These are phyloP conservation scores for Fusarium pseudocircinatum DNA, from an alignment of 2,329 filamentous ascomycete species.

Conservation along the genomic window DNA sequence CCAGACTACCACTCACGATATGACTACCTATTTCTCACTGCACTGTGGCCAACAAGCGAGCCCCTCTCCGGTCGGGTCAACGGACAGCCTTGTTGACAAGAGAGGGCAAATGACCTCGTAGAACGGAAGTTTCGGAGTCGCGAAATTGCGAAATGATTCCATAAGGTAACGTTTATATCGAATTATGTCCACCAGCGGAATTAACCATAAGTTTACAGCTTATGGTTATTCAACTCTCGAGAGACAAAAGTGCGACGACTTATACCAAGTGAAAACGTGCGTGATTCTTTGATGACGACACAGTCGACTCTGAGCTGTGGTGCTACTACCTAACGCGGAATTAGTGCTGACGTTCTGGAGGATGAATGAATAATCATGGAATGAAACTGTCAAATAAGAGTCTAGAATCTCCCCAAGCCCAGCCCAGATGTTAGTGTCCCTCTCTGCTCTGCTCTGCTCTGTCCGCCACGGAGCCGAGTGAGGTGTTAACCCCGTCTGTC, in stretches of 20 bases:
- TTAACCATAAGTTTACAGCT: constrained; percentile 9
- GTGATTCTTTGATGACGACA: constrained; percentile 31
- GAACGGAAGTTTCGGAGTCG: constrained; percentile 14
- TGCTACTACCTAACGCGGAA: constrained; percentile 12
- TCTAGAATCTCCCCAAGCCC: neutral
- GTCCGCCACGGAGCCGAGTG: neutral
- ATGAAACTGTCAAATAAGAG: constrained; percentile 5
- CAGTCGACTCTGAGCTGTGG: neutral
- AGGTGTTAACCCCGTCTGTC: neutral
- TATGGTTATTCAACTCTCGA: constrained; percentile 15
- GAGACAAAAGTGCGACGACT: neutral
- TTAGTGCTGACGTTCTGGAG: constrained; percentile 30
- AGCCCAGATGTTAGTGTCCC: neutral
- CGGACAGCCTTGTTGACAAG: neutral
- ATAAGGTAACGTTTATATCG: neutral
- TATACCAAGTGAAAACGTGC: neutral
- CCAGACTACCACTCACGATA: neutral
- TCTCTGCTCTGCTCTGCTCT: neutral
- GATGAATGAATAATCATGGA: constrained; percentile 21
- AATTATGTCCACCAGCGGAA: neutral
- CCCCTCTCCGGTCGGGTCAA: neutral
- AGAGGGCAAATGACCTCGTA: neutral
- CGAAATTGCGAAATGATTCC: neutral
- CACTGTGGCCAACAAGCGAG: neutral
- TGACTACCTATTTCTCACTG: neutral